Conservation (phyloP, 495 filamentous ascomycete species). For the Lasiosphaeria miniovina region DNA sequence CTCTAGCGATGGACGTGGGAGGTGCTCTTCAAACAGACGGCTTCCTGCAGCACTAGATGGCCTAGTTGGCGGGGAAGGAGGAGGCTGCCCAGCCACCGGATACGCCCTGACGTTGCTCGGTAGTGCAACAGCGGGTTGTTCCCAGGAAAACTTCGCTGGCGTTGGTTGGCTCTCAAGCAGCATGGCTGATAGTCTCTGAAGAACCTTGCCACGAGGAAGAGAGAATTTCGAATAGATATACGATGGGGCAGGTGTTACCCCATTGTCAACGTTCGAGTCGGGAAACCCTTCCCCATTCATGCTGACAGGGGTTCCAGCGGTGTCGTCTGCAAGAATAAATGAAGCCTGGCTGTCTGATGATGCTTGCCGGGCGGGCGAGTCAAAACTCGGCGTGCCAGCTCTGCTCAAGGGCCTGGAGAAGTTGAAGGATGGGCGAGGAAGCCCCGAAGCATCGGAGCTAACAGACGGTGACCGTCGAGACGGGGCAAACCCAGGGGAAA, state of each 20-base stretch:
- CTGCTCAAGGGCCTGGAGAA: slow-evolving; percentile 89
- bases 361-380: slow-evolving; percentile 54
- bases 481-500: slow-evolving; percentile 55
- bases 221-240: slow-evolving; percentile 82
- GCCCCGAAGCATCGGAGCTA: slow-evolving; percentile 66
- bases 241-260: slow-evolving; percentile 55
- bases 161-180: slow-evolving; percentile 58
- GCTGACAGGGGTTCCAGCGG: slow-evolving; percentile 60
- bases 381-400: slow-evolving; percentile 62
- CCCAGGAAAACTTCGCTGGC: slow-evolving; percentile 55
- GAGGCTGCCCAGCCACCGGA: slow-evolving; percentile 42
- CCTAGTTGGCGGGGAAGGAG: slow-evolving; percentile 52
- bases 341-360: slow-evolving; percentile 63
- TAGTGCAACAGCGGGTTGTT: slow-evolving; percentile 46
- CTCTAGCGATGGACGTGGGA: slow-evolving; percentile 40
- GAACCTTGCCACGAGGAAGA: slow-evolving; percentile 73
- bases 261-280: slow-evolving; percentile 39
- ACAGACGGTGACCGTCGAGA: slow-evolving; percentile 74
- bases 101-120: slow-evolving; percentile 41
- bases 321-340: slow-evolving; percentile 56
- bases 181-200: slow-evolving; percentile 65
- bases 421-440: slow-evolving; percentile 78
- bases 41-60: slow-evolving; percentile 48
- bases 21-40: slow-evolving; percentile 36
- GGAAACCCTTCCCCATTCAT: slow-evolving; percentile 59